A percentile compares a stretch with the other conserved stretches of the same genome.
Conservation (phyloP, 2,329 filamentous ascomycete genomes). For the Aureobasidium sp. region DNA sequence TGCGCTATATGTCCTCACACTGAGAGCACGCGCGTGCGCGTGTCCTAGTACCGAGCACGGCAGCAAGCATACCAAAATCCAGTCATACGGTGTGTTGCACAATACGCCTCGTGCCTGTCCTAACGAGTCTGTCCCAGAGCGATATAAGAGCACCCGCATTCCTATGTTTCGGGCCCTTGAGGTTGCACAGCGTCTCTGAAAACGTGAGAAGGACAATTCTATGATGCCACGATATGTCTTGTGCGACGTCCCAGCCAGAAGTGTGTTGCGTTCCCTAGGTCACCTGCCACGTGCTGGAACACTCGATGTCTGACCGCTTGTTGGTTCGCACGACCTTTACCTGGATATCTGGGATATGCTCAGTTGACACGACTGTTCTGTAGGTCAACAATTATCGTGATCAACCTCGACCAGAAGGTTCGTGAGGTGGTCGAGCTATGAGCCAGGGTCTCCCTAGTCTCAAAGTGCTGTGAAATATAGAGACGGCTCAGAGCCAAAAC, state of each 20-base stretch:
- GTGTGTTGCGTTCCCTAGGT: neutral
- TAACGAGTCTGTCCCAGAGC: neutral
- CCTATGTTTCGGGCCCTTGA: conserved; percentile 5
- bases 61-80: neutral
- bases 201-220: neutral
- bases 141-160: conserved; percentile 1
- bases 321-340: neutral
- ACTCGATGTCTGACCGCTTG: neutral
- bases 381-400: neutral
- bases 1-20: neutral
- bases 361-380: neutral
- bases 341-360: neutral
- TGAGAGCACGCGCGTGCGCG: neutral
- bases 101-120: conserved; percentile 6
- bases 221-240: neutral
- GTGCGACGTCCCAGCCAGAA: neutral
- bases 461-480: neutral
- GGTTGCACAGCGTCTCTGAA: neutral
- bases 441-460: neutral
- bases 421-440: neutral
- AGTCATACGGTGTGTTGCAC: neutral
- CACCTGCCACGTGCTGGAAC: neutral
- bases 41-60: neutral
- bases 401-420: neutral
- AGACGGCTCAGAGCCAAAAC: neutral